These are phyloP conservation scores for Monosporozyma yasuniensis DNA, from an alignment of 805 yeast genomes.

Conservation along the genomic window DNA sequence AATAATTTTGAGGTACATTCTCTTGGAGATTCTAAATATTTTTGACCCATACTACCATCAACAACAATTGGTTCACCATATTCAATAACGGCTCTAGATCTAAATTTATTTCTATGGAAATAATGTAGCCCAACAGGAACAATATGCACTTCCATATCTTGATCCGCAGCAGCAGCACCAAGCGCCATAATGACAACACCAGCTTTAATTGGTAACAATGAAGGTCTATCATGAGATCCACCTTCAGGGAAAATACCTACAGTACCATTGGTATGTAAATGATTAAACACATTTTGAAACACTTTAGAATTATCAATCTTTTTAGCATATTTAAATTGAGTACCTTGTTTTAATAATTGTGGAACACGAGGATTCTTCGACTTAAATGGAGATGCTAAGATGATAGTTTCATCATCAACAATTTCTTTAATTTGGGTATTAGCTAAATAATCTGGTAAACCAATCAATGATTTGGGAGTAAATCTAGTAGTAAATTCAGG, in stretches of 20 bases:
- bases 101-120: constrained; percentile 86
- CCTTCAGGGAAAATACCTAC: constrained; percentile 96
- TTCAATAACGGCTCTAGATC: constrained; percentile 89
- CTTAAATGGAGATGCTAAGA: constrained; percentile 60
- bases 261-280: constrained; percentile 67
- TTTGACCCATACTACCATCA: constrained; percentile 46
- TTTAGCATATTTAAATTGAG: constrained; percentile 63
- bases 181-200: constrained; percentile 98
- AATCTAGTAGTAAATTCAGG: constrained; percentile 52
- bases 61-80: constrained; percentile 83
- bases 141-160: constrained; percentile 65
- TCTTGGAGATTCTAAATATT: constrained; percentile 58
- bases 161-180: constrained; percentile 78
- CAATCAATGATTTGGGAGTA: constrained; percentile 52
- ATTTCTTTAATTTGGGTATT: constrained; percentile 62
- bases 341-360: constrained; percentile 44
- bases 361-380: constrained; percentile 36
- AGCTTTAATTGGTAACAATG: constrained; percentile 83
- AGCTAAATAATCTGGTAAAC: constrained; percentile 72
- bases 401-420: constrained; percentile 60
- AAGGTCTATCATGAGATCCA: constrained; percentile 94
- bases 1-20: constrained; percentile 67
- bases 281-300: constrained; percentile 74
- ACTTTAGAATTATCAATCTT: constrained; percentile 78
- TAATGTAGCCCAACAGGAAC: constrained; percentile 96